Percentiles rank a stretch among this genome's conserved stretches.
phyloP scores from a whole-genome alignment of 108 stramenopile species.

The Cyclotella choctawhatcheeana region DNA sequence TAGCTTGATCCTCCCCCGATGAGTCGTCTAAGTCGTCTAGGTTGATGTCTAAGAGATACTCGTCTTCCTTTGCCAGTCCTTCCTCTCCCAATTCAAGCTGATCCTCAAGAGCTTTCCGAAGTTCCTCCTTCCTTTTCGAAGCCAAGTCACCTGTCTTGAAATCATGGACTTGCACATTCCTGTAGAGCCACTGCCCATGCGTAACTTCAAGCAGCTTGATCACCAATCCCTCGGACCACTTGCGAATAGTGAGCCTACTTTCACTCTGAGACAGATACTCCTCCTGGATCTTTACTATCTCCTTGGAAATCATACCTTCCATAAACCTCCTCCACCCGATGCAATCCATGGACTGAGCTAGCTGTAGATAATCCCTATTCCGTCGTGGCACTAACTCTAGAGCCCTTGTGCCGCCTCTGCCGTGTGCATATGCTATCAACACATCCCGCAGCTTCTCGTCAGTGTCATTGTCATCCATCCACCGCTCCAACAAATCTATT shows the following conservation, averaged over 20 bases:
- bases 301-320: background rate
- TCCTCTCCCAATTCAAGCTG: constrained; percentile 6
- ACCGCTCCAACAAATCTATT: constrained; percentile 5
- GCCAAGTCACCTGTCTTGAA: background rate
- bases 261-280: background rate
- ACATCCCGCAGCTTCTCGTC: background rate
- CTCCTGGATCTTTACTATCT: background rate
- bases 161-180: constrained; percentile 17
- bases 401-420: background rate
- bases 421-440: background rate
- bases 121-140: constrained; percentile 5
- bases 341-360: background rate
- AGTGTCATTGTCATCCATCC: constrained; percentile 4
- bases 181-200: constrained; percentile 8
- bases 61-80: constrained; percentile 7
- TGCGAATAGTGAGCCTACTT: background rate
- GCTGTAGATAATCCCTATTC: background rate
- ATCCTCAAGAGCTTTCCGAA: background rate
- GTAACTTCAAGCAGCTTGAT: background rate
- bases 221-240: background rate
- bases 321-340: constrained; percentile 7
- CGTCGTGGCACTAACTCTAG: background rate
- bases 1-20: background rate
- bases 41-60: constrained; percentile 9
- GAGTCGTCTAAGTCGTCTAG: background rate